Evolutionary conservation across 140 eudicot species (phyloP).

Genomic region (Anethum foeniculum): DNA sequence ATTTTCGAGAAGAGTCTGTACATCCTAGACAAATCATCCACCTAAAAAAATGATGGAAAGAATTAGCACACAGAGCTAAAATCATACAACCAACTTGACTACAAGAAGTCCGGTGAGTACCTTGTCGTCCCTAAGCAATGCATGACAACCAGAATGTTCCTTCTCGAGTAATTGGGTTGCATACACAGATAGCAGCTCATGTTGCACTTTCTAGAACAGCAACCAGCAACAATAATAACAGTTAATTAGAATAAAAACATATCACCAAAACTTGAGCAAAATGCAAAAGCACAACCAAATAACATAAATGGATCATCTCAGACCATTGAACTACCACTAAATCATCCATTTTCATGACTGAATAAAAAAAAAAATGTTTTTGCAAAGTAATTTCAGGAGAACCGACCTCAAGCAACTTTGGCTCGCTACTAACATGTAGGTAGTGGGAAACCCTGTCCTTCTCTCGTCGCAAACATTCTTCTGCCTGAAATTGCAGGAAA

Average conservation of each 20-base stretch:
- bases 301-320: neutral
- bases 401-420: conserved; percentile 89
- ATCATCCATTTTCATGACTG: conserved; percentile 1
- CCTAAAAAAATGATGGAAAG: conserved; percentile 26
- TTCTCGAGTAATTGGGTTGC: conserved; percentile 87
- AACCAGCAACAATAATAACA: neutral
- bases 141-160: conserved; percentile 92
- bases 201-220: conserved; percentile 64
- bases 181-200: conserved; percentile 68
- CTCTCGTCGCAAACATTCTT: conserved; percentile 87
- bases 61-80: neutral
- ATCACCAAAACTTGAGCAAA: neutral
- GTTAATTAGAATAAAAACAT: neutral
- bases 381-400: neutral
- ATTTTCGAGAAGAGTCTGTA: conserved; percentile 75
- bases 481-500: conserved; percentile 47
- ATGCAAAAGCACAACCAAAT: neutral
- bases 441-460: conserved; percentile 87
- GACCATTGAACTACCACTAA: neutral
- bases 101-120: conserved; percentile 19
- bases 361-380: neutral
- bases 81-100: neutral
- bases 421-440: conserved; percentile 80
- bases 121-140: conserved; percentile 96
- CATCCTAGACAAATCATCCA: conserved; percentile 89